phyloP scores from a whole-genome alignment of 352 stramenopile species.

The Pythium brachiatum region DNA sequence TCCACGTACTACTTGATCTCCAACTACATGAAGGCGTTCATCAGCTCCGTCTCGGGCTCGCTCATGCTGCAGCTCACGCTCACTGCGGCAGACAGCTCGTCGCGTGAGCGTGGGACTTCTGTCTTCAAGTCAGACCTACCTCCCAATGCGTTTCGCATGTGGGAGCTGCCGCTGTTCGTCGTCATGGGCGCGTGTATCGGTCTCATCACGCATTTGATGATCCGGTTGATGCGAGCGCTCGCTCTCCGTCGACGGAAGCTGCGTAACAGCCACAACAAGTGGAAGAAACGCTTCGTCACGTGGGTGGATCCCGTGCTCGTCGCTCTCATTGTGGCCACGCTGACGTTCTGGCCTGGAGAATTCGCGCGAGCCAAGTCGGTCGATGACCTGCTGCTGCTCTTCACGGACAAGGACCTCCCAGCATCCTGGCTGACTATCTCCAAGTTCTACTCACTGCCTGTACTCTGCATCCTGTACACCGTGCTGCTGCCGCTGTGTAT shows the following conservation, averaged over 20 bases:
- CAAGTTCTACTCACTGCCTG: conserved; percentile 63
- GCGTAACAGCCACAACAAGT: conserved; percentile 34
- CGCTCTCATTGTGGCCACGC: conserved; percentile 53
- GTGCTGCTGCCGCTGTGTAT: conserved; percentile 79
- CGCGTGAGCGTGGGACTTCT: conserved; percentile 41
- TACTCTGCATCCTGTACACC: conserved; percentile 50
- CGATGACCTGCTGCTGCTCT: conserved; percentile 59
- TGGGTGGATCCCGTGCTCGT: conserved; percentile 71
- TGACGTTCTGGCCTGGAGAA: conserved; percentile 72
- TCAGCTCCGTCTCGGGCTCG: conserved; percentile 72
- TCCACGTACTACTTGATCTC: conserved; percentile 87
- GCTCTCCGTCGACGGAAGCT: conserved; percentile 32
- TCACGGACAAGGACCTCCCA: conserved; percentile 48
- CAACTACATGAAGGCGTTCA: conserved; percentile 90
- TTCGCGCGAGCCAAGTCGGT: conserved; percentile 60
- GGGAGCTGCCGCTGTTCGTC: conserved; percentile 72
- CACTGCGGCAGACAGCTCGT: conserved; percentile 53
- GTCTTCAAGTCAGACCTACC: conserved; percentile 55
- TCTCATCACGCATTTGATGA: conserved; percentile 48
- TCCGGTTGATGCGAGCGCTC: conserved; percentile 57
- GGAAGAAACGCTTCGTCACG: conserved; percentile 50
- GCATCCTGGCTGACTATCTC: conserved; percentile 48
- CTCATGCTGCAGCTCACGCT: conserved; percentile 76
- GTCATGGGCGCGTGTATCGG: conserved; percentile 61
- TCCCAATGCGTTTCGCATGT: conserved; percentile 53